Evolutionary conservation across 2,329 filamentous ascomycete species (phyloP), one percentile per base, ranked within the genome.

Genomic region (Tetracladium maxilliforme): DNA sequence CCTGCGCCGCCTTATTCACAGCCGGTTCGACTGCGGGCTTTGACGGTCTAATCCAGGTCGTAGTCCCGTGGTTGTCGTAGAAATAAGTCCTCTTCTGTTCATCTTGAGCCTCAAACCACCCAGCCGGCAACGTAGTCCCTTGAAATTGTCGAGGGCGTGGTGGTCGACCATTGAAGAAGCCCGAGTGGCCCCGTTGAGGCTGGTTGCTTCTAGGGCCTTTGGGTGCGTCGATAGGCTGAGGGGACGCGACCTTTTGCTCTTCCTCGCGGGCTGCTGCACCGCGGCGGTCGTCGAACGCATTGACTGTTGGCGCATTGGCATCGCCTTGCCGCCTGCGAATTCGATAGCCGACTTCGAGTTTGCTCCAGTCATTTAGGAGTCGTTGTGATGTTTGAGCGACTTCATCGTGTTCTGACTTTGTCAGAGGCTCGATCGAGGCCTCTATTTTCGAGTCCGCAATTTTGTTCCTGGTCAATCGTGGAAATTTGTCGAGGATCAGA

Each of bases 361-460:
- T 86, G 45, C 77, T 78, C 90, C 90, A 98, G 36, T 76, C 75
- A 7, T 82, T 70, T 15, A 94, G 55, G 18, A 98, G 59, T 22
- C 67, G 63, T 27, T 64, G 65, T 5, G 87, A 72, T 41, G 76
- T 75, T 12, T 66, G 62, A 14, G 74, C 65, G 12, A 98, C 81
- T 30, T 78, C 64, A 33, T 82, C 71, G 42, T 93, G 75, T 7
- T 74, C 70, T 11, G 70, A 78, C 9, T 53, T 53, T 2, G 62
- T 66, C 25, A 95, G 56, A 4, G 65, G 64, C 40, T 81, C 61
- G 21, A 98, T 67, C 0, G 78, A 77, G 3, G 73, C 64, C 47
- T 95, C 90, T 33, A 98, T 94, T 41, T 92, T 92, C 7, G 90
- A 92, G 42, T 93, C 86, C 36, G 81, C 75, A 30, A 98, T 94